Evolutionary conservation across 2,329 filamentous ascomycete species (phyloP), one percentile per base, ranked within the genome.

Genomic region (Phaeoacremonium minimum): DNA sequence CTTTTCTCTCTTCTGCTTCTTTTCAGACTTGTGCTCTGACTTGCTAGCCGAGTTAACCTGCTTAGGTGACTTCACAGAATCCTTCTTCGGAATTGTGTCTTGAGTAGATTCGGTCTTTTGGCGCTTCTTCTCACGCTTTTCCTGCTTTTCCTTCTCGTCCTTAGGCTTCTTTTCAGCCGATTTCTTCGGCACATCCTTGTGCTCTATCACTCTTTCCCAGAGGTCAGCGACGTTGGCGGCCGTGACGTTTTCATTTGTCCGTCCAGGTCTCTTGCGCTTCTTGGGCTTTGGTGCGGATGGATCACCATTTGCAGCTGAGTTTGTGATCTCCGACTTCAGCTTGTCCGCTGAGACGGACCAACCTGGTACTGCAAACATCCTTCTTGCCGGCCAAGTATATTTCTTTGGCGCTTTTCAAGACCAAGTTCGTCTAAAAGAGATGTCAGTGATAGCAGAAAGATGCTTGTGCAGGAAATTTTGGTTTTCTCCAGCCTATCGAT

Each of bases 281-380:
- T 73, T 81, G 46, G 70, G 68, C 50, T 71, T 77, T 55, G 41
- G 64, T 45, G 43, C 58, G 57, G 46, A 52, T 3, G 61, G 50
- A 15, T 53, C 48, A 16, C 54, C 57, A 19, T 50, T 50, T 32
- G 50, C 53, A 7, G 57, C 47, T 33, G 58, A 43, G 45, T 39
- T 56, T 53, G 43, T 53, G 43, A 68, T 74, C 62, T 95, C 87
- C 18, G 78, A 63, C 61, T 87, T 88, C 45, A 94, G 76, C 35
- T 67, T 68, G 47, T 80, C 77, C 43, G 83, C 75, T 38, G 87
- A 79, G 22, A 96, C 73, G 28, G 87, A 87, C 90, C 91, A 96
- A 49, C 93, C 93, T 53, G 87, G 86, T 18, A 97, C 90, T 8
- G 89, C 83, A 61, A 97, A 97, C 91, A 97, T 91, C 38, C 32